Percentiles rank a stretch among this genome's conserved stretches.
Conservation (phyloP, 768 basidiomycete genomes). For the Leucocoprinus leucothites region DNA sequence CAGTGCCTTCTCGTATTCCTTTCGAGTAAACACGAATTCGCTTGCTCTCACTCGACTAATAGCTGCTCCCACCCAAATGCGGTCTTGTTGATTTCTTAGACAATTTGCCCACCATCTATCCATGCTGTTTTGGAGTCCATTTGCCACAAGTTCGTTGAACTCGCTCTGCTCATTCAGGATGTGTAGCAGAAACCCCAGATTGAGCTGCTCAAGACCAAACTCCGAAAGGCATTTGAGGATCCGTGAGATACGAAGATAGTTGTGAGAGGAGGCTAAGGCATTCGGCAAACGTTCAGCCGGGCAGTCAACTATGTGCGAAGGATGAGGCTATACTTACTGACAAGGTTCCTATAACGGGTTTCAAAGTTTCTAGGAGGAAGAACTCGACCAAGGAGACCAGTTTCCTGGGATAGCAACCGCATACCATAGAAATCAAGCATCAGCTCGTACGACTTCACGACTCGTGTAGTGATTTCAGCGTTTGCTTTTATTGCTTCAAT, state of each 20-base stretch:
- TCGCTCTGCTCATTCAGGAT: slow-evolving; percentile 70
- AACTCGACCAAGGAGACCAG: slow-evolving; percentile 57
- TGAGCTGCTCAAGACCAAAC: slow-evolving; percentile 60
- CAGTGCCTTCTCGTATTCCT: slow-evolving; percentile 52
- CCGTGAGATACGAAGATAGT: slow-evolving; percentile 73
- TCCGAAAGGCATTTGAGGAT: slow-evolving; percentile 76
- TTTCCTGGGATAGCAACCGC: slow-evolving; percentile 52
- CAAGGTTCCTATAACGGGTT: slow-evolving; percentile 61
- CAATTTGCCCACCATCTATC: slow-evolving; percentile 80
- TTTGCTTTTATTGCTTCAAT: slow-evolving; percentile 52
- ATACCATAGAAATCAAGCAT: slow-evolving; percentile 86
- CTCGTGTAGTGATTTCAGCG: slow-evolving; percentile 41
- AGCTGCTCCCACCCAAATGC: slow-evolving; percentile 49
- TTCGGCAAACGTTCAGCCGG: background rate
- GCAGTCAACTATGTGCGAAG: background rate
- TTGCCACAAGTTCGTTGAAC: slow-evolving; percentile 45
- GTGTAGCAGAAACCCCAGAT: slow-evolving; percentile 66
- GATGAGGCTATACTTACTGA: slow-evolving; percentile 44
- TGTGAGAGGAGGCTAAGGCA: slow-evolving; percentile 59
- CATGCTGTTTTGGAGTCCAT: slow-evolving; percentile 56
- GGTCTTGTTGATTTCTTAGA: slow-evolving; percentile 56
- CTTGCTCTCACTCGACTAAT: slow-evolving; percentile 48
- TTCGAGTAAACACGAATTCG: slow-evolving; percentile 50
- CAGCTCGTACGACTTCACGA: slow-evolving; percentile 60
- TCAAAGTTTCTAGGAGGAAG: slow-evolving; percentile 45